A percentile compares a stretch with the other conserved stretches of the same genome.
phyloP scores from a whole-genome alignment of 1,284 basidiomycete species.

The Tylopilus orsonianus region DNA sequence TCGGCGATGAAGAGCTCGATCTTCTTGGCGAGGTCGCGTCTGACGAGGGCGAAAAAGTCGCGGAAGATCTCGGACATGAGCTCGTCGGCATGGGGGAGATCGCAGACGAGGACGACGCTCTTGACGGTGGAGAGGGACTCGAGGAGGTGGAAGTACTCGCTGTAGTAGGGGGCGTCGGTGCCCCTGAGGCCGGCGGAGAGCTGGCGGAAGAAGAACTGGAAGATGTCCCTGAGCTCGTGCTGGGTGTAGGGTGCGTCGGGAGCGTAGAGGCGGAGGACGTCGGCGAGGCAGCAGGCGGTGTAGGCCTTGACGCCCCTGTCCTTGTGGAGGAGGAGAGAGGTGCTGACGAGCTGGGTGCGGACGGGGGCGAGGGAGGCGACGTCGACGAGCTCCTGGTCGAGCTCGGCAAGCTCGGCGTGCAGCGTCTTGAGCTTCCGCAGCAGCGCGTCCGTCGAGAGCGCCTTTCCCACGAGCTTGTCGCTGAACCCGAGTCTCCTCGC shows the following conservation, averaged over 20 bases:
- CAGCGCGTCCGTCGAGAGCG: slow-evolving; percentile 70
- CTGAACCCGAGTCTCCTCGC: slow-evolving; percentile 69
- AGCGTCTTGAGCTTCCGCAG: slow-evolving; percentile 84
- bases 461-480: slow-evolving; percentile 76
- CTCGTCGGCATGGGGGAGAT: slow-evolving; percentile 85
- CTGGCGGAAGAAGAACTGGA: slow-evolving; percentile 91
- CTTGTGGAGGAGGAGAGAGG: slow-evolving; percentile 86
- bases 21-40: slow-evolving; percentile 84
- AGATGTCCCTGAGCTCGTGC: slow-evolving; percentile 88
- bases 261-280: slow-evolving; percentile 91
- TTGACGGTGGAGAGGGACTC: slow-evolving; percentile 93
- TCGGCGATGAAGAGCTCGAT: slow-evolving; percentile 87
- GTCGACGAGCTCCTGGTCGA: slow-evolving; percentile 90
- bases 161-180: slow-evolving; percentile 73
- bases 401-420: slow-evolving; percentile 76
- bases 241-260: slow-evolving; percentile 96
- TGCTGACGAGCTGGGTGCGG: slow-evolving; percentile 79
- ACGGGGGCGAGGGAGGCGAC: slow-evolving; percentile 66
- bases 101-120: slow-evolving; percentile 91
- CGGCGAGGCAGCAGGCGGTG: slow-evolving; percentile 91
- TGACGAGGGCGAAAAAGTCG: slow-evolving; percentile 78
- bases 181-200: slow-evolving; percentile 74
- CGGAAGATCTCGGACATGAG: slow-evolving; percentile 84
- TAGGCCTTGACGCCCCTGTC: slow-evolving; percentile 94
- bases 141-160: slow-evolving; percentile 90